These are phyloP conservation scores for Athelia sp. DNA, from an alignment of 1,284 basidiomycete genomes.

Conservation along the genomic window DNA sequence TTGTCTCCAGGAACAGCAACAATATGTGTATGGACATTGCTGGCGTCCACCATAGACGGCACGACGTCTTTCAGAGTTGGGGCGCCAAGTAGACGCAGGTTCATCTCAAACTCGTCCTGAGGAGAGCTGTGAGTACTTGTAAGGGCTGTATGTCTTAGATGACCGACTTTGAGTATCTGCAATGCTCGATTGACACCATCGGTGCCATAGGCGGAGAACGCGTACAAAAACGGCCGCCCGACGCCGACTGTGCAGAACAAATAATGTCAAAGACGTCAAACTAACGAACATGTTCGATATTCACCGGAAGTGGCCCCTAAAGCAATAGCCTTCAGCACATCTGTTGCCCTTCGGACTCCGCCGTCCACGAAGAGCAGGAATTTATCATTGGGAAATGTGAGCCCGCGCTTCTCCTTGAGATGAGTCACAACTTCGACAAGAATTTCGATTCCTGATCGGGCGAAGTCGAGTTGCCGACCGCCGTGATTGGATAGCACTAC, in stretches of 20 bases:
- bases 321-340: constrained; percentile 90
- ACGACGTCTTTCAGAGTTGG: constrained; percentile 73
- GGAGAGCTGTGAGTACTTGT: constrained; percentile 1
- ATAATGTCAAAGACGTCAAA: constrained; percentile 5
- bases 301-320: constrained; percentile 85
- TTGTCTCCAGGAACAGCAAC: constrained; percentile 64
- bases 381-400: constrained; percentile 60
- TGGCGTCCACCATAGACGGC: constrained; percentile 86
- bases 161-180: constrained; percentile 71
- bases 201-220: constrained; percentile 84
- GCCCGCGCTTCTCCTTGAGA: constrained; percentile 62
- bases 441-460: constrained; percentile 87
- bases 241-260: constrained; percentile 51
- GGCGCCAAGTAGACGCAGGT: constrained; percentile 85
- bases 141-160: background rate
- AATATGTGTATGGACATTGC: constrained; percentile 58
- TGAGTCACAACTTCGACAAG: constrained; percentile 83
- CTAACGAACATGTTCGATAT: constrained; percentile 11
- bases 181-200: constrained; percentile 78
- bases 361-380: constrained; percentile 93
- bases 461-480: constrained; percentile 88
- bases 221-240: constrained; percentile 84
- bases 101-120: constrained; percentile 94
- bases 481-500: constrained; percentile 92
- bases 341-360: constrained; percentile 86